Percentiles rank a stretch among this genome's conserved stretches.
Evolutionary conservation across 2,329 filamentous ascomycete species (phyloP).

Genomic region (Alternaria sp.): DNA sequence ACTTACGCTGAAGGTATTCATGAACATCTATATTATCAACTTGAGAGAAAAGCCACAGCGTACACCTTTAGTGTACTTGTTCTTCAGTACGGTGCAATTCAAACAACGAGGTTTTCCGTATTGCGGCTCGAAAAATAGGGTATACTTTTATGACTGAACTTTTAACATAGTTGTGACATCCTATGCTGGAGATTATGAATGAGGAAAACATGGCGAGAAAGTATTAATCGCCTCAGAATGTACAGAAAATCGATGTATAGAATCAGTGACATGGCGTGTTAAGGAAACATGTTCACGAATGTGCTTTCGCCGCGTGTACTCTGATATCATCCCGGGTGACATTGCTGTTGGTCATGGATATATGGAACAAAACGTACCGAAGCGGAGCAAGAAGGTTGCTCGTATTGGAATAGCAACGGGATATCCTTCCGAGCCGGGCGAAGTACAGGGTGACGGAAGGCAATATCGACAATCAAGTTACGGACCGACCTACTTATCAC

Average conservation of each 20-base stretch:
- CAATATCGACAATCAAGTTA: constrained; percentile 5
- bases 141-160: not conserved
- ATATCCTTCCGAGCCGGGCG: constrained; percentile 3
- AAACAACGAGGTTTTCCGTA: not conserved
- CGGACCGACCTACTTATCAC: constrained; percentile 7
- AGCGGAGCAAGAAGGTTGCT: not conserved
- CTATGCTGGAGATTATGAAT: too few species aligned
- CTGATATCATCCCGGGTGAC: not conserved
- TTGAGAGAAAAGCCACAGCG: not conserved
- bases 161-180: not conserved
- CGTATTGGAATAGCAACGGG: constrained; percentile 1
- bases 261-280: not conserved
- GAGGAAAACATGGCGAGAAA: not conserved
- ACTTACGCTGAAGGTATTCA: not conserved
- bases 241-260: not conserved
- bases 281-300: not conserved
- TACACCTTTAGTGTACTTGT: not conserved
- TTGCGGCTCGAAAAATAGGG: not conserved
- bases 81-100: not conserved
- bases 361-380: not conserved
- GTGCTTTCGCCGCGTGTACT: not conserved
- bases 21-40: not conserved
- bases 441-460: constrained; percentile 4
- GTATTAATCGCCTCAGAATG: not conserved
- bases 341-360: not conserved